Evolutionary conservation across 2,329 filamentous ascomycete species (phyloP), one percentile per base, ranked within the genome.

Genomic region (Colletotrichum tamarilloi): DNA sequence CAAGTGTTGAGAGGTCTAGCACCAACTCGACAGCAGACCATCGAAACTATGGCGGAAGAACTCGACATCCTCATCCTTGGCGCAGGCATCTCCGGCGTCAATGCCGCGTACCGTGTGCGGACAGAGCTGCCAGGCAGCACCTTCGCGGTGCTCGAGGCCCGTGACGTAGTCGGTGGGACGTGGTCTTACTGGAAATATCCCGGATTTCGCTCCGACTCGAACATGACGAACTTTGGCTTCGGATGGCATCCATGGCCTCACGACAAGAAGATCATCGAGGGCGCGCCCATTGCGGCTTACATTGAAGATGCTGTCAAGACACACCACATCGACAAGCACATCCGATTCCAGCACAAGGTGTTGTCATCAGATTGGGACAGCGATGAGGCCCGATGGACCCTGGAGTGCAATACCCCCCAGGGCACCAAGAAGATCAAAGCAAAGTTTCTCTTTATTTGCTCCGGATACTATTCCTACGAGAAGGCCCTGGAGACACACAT

Each of bases 171-270:
- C 9, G 94, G 93, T 14, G 94, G 94, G 32, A 96, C 94, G 16
- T 96, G 94, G 94, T 89, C 90, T 76, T 88, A 95, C 68, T 96
- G 94, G 86, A 90, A 88, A 57, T 95, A 95, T 78, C 93, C 93
- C 0, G 92, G 93, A 49, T 89, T 95, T 71, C 89, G 91, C 49
- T 92, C 90, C 53, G 91, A 93, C 79, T 92, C 90, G 1, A 86
- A 88, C 77, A 86, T 93, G 76, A 87, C 85, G 67, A 85, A 89
- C 0, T 93, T 92, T 71, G 90, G 90, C 58, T 92, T 95, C 74
- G 80, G 88, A 1, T 97, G 93, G 91, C 87, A 92, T 66, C 92
- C 92, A 3, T 96, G 93, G 93, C 85, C 83, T 9, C 85, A 89
- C 55, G 79, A 83, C 14, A 84, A 85, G 65, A 84, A 84, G 59